Evolutionary conservation across 1,284 basidiomycete species (phyloP), one percentile per base, ranked within the genome.

Genomic region (Cryptococcus deneoformans): DNA sequence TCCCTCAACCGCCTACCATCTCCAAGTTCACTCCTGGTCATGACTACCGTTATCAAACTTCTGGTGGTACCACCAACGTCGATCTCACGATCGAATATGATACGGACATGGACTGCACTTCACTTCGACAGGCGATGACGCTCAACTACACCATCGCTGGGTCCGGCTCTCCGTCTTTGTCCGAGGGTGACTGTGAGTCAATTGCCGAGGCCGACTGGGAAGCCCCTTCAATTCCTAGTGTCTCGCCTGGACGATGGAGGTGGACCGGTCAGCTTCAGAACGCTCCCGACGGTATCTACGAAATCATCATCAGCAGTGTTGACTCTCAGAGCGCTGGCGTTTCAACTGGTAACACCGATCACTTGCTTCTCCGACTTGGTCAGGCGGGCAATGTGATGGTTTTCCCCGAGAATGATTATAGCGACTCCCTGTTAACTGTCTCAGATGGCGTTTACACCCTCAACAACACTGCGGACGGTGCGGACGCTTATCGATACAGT

Each of bases 401-500:
- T 8, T 92, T 88, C 81, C 88, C 88, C 1, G 58, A 61, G 36
- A 83, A 83, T 36, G 89, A 92, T 67, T 93, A 92, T 71, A 67
- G 63, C 72, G 81, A 78, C 46, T 79, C 77, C 44, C 81, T 88
- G 1, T 86, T 93, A 69, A 81, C 81, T 20, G 80, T 82, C 53
- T 80, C 82, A 7, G 79, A 83, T 61, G 85, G 83, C 49, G 78
- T 85, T 62, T 91, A 87, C 74, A 84, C 82, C 3, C 89, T 91
- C 72, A 85, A 83, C 2, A 91, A 94, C 78, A 84, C 83, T 49
- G 91, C 91, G 3, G 82, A 83, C 49, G 92, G 92, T 52, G 91
- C 92, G n/a, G 90, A 94, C 64, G 85, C 79, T 80, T 87, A 90
- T 80, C 84, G 92, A 48, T 93, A 91, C 75, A 87, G 88, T 8